These are phyloP conservation scores for Nosema muscidifuracis DNA, from an alignment of 371 early-diverging fungal species.

Conservation along the genomic window DNA sequence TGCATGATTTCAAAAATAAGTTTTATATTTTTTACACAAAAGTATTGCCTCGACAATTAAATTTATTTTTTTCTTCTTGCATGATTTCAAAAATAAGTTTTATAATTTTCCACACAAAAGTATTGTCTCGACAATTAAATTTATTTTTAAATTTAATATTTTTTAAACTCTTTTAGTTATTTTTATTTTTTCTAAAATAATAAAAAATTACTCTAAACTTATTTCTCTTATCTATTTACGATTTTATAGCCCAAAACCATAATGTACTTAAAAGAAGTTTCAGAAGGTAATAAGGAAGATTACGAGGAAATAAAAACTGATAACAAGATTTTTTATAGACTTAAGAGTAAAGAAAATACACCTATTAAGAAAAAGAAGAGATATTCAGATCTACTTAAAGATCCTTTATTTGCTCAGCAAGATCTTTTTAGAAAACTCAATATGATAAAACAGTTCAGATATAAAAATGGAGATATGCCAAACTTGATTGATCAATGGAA, in stretches of 20 bases:
- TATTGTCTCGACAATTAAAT: too few relatives aligned
- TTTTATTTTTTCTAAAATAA: too few relatives aligned
- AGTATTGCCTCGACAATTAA: too few relatives aligned
- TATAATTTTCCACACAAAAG: too few relatives aligned
- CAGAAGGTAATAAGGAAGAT: conserved; percentile 13
- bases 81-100: too few relatives aligned
- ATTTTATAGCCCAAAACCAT: background rate
- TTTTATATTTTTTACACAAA: too few relatives aligned
- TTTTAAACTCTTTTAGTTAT: too few relatives aligned
- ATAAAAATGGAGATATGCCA: conserved; percentile 37
- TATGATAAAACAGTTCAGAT: conserved; percentile 46
- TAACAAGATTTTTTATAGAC: conserved; percentile 33
- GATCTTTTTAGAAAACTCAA: conserved; percentile 49
- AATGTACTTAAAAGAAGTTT: conserved; percentile 20
- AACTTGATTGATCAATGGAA: conserved; percentile 36
- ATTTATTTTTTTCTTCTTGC: too few relatives aligned
- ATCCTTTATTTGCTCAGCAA: conserved; percentile 42
- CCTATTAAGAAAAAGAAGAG: conserved; percentile 23
- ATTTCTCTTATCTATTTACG: too few relatives aligned
- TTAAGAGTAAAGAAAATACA: conserved; percentile 4
- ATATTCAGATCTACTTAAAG: conserved; percentile 56
- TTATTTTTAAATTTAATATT: too few relatives aligned
- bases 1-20: too few relatives aligned
- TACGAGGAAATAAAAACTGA: conserved; percentile 39
- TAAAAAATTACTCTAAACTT: too few relatives aligned